Base-by-base conservation (phyloP, 331 rosid genomes). In the Pyrus hybrid region DNA sequence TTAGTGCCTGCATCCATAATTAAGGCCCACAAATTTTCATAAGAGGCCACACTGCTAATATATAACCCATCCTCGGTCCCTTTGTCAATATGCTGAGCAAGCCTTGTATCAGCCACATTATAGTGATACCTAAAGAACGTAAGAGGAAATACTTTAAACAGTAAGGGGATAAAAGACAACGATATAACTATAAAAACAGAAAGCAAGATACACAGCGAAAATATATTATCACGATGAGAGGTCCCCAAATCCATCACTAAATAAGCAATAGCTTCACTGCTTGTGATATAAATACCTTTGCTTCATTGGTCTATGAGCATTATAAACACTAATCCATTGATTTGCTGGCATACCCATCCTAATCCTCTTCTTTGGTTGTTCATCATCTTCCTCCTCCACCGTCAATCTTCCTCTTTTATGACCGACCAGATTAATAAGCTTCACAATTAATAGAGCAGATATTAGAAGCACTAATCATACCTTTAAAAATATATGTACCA, bases 1-100 rank as follows among this genome's bases (percentile, higher is more conserved):
- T 93, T 92, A 71, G 98, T 88, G 81, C 98, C 97, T 26, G 96
- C 95, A 85, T 94, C 98, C 98, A 94, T 91, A 65, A 94, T 87
- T 66, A 94, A 43, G 66, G 98, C 97, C 98, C 99, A 94, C 64
- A 94, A 82, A 83, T 87, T 83, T 67, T 85, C 87, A 80, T 80
- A 75, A 20, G 95, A 88, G 70, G 96, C 79, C 51, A 91, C 97
- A 53, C 97, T 71, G 81, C 93, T 94, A 75, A 94, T 88, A 85
- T 16, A 88, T 77, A 91, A 85, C 22, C 95, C 95, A 71, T 94
- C 97, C 84, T 88, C 93, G 4, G 86, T 85, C 74, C 96, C 99
- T 83, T 88, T 94, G n/a, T 84, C 93, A 67, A 91, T 94, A 85
- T 90, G 97, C 84, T 90, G 96, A 60, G 85, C 30, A 73, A 94